Evolutionary conservation across 164 flowering plant genomes (phyloP).

Genomic region (Sedum album): DNA sequence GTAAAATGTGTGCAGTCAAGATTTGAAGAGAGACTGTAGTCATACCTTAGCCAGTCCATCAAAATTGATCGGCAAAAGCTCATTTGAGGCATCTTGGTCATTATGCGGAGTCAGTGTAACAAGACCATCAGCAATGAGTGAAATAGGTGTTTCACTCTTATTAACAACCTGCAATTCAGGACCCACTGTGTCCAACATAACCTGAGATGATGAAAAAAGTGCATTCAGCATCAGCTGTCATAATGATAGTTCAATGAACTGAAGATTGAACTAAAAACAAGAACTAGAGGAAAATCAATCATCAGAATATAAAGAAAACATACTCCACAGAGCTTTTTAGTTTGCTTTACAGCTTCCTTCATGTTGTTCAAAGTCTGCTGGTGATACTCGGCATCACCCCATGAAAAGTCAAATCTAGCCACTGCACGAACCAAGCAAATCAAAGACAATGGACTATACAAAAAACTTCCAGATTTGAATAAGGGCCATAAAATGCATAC

Average conservation of each 20-base stretch:
- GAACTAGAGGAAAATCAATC: too few species aligned
- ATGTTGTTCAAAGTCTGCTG: slow-evolving; percentile 71
- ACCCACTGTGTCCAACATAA: slow-evolving; percentile 92
- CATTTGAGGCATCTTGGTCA: slow-evolving; percentile 56
- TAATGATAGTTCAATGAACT: neutral
- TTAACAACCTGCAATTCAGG: slow-evolving; percentile 84
- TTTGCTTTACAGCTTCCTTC: slow-evolving; percentile 46
- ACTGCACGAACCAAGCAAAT: too few species aligned
- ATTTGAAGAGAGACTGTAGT: too few species aligned
- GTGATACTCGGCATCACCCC: slow-evolving; percentile 61
- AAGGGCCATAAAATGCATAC: neutral
- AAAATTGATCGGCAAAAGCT: slow-evolving; percentile 72
- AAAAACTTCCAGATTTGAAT: neutral
- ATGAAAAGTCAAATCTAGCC: slow-evolving; percentile 78
- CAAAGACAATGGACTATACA: too few species aligned
- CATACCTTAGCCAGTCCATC: slow-evolving; percentile 70
- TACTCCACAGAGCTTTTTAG: slow-evolving; percentile 76
- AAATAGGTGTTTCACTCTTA: slow-evolving; percentile 45
- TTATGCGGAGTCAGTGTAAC: slow-evolving; percentile 70
- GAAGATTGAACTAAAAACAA: too few species aligned
- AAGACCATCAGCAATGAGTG: slow-evolving; percentile 45
- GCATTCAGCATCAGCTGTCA: too few species aligned
- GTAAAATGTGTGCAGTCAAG: too few species aligned
- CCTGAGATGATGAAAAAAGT: slow-evolving; percentile 27
- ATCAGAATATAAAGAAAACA: slow-evolving; percentile 13